phyloP scores from a whole-genome alignment of 345 rosid genomes.

The Ricinus communis region DNA sequence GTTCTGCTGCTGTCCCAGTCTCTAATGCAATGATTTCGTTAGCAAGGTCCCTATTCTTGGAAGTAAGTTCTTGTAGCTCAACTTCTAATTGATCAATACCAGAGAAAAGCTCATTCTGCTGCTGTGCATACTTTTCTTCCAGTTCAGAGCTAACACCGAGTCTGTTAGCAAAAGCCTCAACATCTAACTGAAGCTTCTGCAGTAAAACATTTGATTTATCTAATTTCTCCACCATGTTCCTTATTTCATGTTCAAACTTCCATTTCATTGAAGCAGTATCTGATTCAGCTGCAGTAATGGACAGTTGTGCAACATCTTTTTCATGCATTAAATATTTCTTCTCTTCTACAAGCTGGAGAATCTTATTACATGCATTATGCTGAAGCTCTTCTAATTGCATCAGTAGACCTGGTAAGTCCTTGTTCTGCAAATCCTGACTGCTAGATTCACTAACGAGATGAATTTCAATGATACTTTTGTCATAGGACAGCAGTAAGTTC shows the following conservation, averaged over 20 bases:
- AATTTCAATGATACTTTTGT: slow-evolving; percentile 38
- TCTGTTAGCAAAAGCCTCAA: slow-evolving; percentile 55
- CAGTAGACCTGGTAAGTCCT: slow-evolving; percentile 38
- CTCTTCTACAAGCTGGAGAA: slow-evolving; percentile 51
- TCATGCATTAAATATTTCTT: slow-evolving; percentile 50
- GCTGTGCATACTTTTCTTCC: slow-evolving; percentile 50
- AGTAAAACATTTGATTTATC: slow-evolving; percentile 44
- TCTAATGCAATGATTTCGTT: slow-evolving; percentile 55
- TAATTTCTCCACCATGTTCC: slow-evolving; percentile 44
- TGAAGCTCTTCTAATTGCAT: slow-evolving; percentile 55
- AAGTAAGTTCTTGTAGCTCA: slow-evolving; percentile 54
- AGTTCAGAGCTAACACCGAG: slow-evolving; percentile 50
- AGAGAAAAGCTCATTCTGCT: slow-evolving; percentile 49
- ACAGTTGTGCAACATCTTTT: slow-evolving; percentile 45
- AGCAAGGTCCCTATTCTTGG: slow-evolving; percentile 51
- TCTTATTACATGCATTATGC: slow-evolving; percentile 47
- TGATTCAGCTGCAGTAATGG: slow-evolving; percentile 48
- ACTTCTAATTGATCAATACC: slow-evolving; percentile 53
- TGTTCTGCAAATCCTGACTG: slow-evolving; percentile 41
- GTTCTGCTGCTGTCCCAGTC: slow-evolving; percentile 52
- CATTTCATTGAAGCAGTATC: slow-evolving; percentile 51
- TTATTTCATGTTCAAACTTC: slow-evolving; percentile 50
- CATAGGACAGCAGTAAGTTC: slow-evolving; percentile 42
- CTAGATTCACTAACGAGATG: slow-evolving; percentile 31
- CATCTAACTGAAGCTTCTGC: slow-evolving; percentile 62